Conservation (phyloP, 192 early-diverging fungal genomes). For the Backusella tuberculispora region DNA sequence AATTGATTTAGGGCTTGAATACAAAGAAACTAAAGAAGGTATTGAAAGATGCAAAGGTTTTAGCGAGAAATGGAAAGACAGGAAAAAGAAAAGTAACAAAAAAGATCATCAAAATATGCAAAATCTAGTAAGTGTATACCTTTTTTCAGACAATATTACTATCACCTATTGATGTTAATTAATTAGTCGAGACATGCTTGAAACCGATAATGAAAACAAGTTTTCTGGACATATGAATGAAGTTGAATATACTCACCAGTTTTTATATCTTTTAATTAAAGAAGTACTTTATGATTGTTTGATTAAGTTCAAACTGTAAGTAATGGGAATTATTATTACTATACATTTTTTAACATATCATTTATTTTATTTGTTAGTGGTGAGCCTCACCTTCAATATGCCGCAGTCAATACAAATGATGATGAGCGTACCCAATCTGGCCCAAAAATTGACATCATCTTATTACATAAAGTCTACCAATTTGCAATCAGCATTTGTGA, state of each 20-base stretch:
- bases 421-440: neutral
- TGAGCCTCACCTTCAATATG: neutral
- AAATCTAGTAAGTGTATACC: neutral
- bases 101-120: neutral
- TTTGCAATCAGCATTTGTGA: neutral
- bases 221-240: neutral
- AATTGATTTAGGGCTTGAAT: neutral
- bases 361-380: neutral
- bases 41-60: neutral
- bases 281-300: neutral
- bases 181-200: neutral
- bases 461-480: neutral
- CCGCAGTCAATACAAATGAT: neutral
- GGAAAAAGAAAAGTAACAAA: neutral
- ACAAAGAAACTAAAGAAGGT: neutral
- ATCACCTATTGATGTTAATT: neutral
- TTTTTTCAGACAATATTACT: neutral
- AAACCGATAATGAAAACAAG: neutral
- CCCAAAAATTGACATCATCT: neutral
- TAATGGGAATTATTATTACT: neutral
- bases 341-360: neutral
- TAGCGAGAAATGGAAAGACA: no score
- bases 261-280: neutral
- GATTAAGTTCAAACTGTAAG: neutral
- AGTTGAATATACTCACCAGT: neutral